Conservation (phyloP, 106 monocot genomes). For the Agapanthus africanus region DNA sequence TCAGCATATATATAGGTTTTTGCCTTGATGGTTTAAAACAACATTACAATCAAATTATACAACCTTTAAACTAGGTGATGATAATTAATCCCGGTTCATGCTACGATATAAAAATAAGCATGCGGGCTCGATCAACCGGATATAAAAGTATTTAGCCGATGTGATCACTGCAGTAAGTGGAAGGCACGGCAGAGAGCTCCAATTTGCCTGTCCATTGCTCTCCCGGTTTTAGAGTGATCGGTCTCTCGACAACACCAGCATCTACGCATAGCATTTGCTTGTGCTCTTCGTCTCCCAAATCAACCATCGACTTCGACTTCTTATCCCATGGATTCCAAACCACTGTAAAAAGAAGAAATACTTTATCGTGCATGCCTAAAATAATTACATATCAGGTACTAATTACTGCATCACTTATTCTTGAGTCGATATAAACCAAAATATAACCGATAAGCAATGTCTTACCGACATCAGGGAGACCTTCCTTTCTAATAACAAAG, state of each 20-base stretch:
- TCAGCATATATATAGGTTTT: no score
- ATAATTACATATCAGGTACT: neutral
- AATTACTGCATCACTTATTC: no score
- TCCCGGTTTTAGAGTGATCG: slow-evolving; percentile 60
- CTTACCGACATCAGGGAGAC: slow-evolving; percentile 87
- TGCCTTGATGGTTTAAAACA: no score
- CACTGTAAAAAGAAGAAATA: slow-evolving; percentile 22
- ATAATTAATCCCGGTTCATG: no score
- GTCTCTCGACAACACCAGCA: slow-evolving; percentile 59
- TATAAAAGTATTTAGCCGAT: slow-evolving; percentile 9
- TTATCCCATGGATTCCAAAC: slow-evolving; percentile 99
- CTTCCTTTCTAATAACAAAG: slow-evolving; percentile 77
- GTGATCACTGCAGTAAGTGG: slow-evolving; percentile 62
- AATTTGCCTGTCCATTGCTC: slow-evolving; percentile 84
- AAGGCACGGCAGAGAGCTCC: slow-evolving; percentile 67
- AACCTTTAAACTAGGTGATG: no score
- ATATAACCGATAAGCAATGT: no score
- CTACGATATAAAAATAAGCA: slow-evolving; percentile 15
- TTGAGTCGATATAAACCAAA: no score
- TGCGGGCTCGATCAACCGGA: neutral
- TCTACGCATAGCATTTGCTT: slow-evolving; percentile 94
- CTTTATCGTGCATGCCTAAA: neutral
- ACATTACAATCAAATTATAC: no score
- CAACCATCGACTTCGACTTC: slow-evolving; percentile 72
- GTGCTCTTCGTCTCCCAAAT: slow-evolving; percentile 84